Conservation (phyloP, 1,284 basidiomycete genomes). For the Anthracocystis setariae region DNA sequence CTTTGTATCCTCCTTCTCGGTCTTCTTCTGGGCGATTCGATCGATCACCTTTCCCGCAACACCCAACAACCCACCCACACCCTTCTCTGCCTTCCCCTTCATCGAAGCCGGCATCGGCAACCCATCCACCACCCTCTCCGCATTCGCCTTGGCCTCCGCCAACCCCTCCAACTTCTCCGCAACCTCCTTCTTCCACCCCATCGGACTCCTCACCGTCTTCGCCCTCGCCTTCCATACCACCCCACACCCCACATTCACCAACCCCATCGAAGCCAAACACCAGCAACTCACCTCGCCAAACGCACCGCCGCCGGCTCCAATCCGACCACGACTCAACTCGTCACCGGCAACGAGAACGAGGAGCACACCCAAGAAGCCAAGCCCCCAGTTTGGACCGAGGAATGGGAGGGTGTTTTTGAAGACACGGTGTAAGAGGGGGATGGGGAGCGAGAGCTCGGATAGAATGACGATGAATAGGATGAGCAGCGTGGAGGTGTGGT, state of each 20-base stretch:
- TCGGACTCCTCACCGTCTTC: slow-evolving; percentile 28
- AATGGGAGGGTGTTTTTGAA: slow-evolving; percentile 52
- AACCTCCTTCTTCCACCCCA: slow-evolving; percentile 32
- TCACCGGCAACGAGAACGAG: slow-evolving; percentile 40
- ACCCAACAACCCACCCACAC: background rate
- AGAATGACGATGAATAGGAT: slow-evolving; percentile 38
- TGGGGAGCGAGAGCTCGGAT: slow-evolving; percentile 42
- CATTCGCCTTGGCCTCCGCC: slow-evolving; percentile 31
- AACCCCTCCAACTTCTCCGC: slow-evolving; percentile 34
- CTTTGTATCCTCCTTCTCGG: slow-evolving; percentile 1
- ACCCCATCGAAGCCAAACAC: slow-evolving; percentile 25
- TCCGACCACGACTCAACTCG: slow-evolving; percentile 12
- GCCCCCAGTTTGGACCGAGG: slow-evolving; percentile 50
- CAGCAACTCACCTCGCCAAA: slow-evolving; percentile 34
- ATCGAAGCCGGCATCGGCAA: background rate
- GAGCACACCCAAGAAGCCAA: slow-evolving; percentile 43
- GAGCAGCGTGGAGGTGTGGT: slow-evolving; percentile 32
- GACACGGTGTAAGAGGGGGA: slow-evolving; percentile 27
- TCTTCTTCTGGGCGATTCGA: slow-evolving; percentile 2
- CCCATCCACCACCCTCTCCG: slow-evolving; percentile 26
- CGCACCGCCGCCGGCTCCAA: slow-evolving; percentile 2
- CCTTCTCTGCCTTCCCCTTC: background rate
- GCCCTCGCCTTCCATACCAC: slow-evolving; percentile 36
- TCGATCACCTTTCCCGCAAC: slow-evolving; percentile 1
- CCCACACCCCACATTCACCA: slow-evolving; percentile 26